Conservation (phyloP, 1,284 basidiomycete species). For the Marasmius tenuissimus region DNA sequence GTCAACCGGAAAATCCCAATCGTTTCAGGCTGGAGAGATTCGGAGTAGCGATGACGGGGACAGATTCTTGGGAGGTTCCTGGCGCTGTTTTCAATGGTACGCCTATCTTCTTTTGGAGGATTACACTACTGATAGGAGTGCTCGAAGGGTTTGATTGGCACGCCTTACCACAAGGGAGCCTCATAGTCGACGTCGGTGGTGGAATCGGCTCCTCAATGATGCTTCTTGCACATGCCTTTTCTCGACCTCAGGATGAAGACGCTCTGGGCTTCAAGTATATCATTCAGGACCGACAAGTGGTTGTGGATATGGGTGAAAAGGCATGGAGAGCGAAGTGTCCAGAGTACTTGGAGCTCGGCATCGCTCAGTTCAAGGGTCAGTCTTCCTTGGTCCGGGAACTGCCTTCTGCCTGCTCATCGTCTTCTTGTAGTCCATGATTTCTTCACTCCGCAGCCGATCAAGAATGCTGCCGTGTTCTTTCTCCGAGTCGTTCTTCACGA, state of each 20-base stretch:
- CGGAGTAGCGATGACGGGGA: slow-evolving; percentile 70
- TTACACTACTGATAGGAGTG: not conserved
- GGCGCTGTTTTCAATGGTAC: slow-evolving; percentile 55
- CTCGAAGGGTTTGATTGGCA: slow-evolving; percentile 63
- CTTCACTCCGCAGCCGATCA: slow-evolving; percentile 60
- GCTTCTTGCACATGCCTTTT: slow-evolving; percentile 59
- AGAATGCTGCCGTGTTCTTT: slow-evolving; percentile 60
- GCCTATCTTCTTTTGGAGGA: slow-evolving; percentile 15
- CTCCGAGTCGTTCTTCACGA: slow-evolving; percentile 72
- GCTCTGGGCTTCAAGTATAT: slow-evolving; percentile 52
- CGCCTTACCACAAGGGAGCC: slow-evolving; percentile 50
- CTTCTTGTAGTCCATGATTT: slow-evolving; percentile 61
- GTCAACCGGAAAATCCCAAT: slow-evolving; percentile 27
- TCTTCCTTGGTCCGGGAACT: not conserved
- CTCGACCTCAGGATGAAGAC: slow-evolving; percentile 14
- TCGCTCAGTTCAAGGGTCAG: slow-evolving; percentile 58
- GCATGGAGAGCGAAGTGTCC: slow-evolving; percentile 66
- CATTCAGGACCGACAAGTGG: slow-evolving; percentile 68
- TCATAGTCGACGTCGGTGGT: slow-evolving; percentile 74
- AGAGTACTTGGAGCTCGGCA: slow-evolving; percentile 55
- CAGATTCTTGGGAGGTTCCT: slow-evolving; percentile 62
- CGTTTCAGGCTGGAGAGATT: slow-evolving; percentile 60
- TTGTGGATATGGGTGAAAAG: slow-evolving; percentile 60
- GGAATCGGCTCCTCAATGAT: slow-evolving; percentile 75
- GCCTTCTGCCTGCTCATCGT: not conserved